A percentile compares a stretch with the other conserved stretches of the same genome.
Evolutionary conservation across 331 rosid species (phyloP).

Genomic region (Cydonia oblonga): DNA sequence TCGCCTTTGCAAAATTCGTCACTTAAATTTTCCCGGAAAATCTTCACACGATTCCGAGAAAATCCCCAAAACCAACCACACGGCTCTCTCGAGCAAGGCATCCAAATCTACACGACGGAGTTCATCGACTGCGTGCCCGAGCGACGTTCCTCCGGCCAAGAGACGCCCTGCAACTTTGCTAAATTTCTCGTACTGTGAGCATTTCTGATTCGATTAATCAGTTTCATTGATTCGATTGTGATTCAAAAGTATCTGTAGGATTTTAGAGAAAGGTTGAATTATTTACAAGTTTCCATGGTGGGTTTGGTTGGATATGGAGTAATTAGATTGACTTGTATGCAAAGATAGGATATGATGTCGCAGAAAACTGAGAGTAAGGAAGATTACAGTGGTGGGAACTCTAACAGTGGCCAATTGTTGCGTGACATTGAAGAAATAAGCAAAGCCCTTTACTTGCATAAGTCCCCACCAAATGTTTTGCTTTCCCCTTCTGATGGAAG

Average conservation of each 20-base stretch:
- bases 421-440: constrained; percentile 70
- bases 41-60: not conserved
- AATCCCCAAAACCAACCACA: not conserved
- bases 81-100: not conserved
- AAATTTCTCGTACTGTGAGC: not conserved
- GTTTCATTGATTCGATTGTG: not conserved
- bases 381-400: constrained; percentile 14
- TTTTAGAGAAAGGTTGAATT: not conserved
- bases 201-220: not conserved
- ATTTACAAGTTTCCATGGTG: not conserved
- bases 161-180: not conserved
- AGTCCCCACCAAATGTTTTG: constrained; percentile 28
- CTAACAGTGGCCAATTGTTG: constrained; percentile 37
- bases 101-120: not conserved
- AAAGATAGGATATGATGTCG: constrained; percentile 19
- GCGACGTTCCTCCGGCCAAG: not conserved
- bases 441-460: constrained; percentile 55
- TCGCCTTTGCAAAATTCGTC: not conserved
- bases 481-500: constrained; percentile 6
- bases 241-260: not conserved
- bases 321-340: constrained; percentile 12
- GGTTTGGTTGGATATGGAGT: constrained; percentile 12
- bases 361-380: constrained; percentile 25
- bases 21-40: not conserved
- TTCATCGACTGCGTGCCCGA: not conserved